Evolutionary conservation across 345 rosid species (phyloP).

Genomic region (Euphorbia peplus): DNA sequence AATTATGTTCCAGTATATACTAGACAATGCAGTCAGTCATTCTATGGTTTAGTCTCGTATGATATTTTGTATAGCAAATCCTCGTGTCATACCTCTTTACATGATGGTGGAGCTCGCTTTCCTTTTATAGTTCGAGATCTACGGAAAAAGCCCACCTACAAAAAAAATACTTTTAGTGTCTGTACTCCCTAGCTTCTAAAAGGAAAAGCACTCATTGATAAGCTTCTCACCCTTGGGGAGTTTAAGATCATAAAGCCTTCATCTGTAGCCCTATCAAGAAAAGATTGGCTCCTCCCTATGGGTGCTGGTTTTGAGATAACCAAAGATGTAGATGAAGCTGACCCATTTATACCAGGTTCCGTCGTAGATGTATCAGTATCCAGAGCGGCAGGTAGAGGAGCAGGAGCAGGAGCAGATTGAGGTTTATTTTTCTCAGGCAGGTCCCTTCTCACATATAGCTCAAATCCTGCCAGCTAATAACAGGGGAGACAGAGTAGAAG

Average conservation of each 20-base stretch:
- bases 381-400: constrained; percentile 14
- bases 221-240: constrained; percentile 69
- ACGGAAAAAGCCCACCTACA: constrained; percentile 80
- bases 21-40: neutral
- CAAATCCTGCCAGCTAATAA: constrained; percentile 69
- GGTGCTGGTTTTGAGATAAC: constrained; percentile 48
- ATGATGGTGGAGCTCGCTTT: constrained; percentile 73
- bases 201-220: constrained; percentile 8
- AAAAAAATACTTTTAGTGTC: constrained; percentile 6
- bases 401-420: constrained; percentile 24
- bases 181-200: constrained; percentile 7
- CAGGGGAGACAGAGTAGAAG: neutral
- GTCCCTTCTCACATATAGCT: constrained; percentile 59
- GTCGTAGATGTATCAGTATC: constrained; percentile 20
- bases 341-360: constrained; percentile 39
- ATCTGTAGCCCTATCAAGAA: constrained; percentile 64
- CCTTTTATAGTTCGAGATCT: constrained; percentile 82
- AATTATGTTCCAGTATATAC: neutral
- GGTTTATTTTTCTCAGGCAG: constrained; percentile 35
- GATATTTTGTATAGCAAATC: neutral
- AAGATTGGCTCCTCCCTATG: constrained; percentile 35
- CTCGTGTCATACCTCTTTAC: constrained; percentile 66
- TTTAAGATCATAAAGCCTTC: constrained; percentile 68
- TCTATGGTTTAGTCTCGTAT: neutral
- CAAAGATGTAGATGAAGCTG: constrained; percentile 53